Percentiles rank a stretch among this genome's conserved stretches.
These are phyloP conservation scores for Botrytis hyacinthi DNA, from an alignment of 2,329 filamentous ascomycete genomes.

Conservation along the genomic window DNA sequence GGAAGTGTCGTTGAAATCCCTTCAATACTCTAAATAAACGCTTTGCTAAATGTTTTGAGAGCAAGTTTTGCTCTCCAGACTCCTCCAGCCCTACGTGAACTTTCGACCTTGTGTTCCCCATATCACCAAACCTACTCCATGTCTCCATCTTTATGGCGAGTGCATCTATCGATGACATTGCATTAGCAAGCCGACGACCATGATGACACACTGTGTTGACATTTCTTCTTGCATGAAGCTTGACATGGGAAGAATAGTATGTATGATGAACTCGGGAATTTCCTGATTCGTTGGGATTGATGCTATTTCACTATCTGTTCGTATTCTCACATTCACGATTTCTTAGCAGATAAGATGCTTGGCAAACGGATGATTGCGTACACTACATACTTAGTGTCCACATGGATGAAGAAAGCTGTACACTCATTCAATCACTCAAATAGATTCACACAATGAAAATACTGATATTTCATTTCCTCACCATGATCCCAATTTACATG, in stretches of 20 bases:
- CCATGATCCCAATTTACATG: not conserved
- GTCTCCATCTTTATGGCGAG: not conserved
- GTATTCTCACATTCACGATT: not conserved
- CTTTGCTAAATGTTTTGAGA: not conserved
- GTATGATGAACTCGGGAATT: not conserved
- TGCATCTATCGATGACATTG: not conserved
- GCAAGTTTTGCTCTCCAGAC: not conserved
- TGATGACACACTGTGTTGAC: not conserved
- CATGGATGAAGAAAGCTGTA: not conserved
- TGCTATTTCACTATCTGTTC: not conserved
- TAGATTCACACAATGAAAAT: not conserved
- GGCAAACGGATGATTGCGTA: not conserved
- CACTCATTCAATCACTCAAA: not conserved
- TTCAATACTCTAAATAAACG: not conserved
- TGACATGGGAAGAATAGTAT: not conserved
- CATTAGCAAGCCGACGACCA: not conserved
- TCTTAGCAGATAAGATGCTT: not conserved
- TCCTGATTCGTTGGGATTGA: not conserved
- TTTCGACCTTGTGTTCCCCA: not conserved
- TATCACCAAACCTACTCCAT: not conserved
- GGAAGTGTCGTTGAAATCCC: not conserved
- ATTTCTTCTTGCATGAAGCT: not conserved
- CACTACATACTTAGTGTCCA: not conserved
- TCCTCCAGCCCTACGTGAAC: conserved; percentile 3
- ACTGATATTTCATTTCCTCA: not conserved